Evolutionary conservation across 768 basidiomycete species (phyloP).

Genomic region (Chalciporus chontae): DNA sequence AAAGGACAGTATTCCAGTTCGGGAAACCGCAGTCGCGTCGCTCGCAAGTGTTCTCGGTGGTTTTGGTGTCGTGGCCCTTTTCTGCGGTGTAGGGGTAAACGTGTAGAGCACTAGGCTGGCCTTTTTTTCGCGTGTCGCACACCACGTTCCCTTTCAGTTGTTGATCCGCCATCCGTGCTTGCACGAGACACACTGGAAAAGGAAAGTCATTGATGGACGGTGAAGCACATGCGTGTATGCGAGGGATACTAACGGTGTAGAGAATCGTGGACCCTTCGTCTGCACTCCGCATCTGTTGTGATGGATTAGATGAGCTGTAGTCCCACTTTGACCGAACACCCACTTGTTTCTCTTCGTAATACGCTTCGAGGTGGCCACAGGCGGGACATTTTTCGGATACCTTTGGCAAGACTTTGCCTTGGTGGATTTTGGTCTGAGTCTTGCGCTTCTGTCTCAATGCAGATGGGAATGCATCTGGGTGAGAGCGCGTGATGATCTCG

Average conservation of each 20-base stretch:
- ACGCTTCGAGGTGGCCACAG: constrained; percentile 83
- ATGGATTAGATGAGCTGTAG: background rate
- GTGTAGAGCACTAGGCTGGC: constrained; percentile 22
- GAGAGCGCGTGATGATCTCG: constrained; percentile 84
- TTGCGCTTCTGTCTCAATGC: constrained; percentile 82
- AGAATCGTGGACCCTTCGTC: constrained; percentile 95
- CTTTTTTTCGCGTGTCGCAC: background rate
- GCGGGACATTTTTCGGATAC: constrained; percentile 85
- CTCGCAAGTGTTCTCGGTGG: constrained; percentile 79
- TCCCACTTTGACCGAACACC: constrained; percentile 11
- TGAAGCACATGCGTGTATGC: background rate
- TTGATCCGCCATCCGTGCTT: constrained; percentile 82
- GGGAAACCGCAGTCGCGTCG: constrained; percentile 67
- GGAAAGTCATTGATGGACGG: constrained; percentile 6
- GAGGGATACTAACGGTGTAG: constrained; percentile 70
- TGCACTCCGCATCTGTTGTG: constrained; percentile 70
- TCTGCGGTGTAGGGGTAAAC: constrained; percentile 38
- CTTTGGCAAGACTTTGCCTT: constrained; percentile 64
- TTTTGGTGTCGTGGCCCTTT: constrained; percentile 86
- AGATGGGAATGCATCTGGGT: constrained; percentile 93
- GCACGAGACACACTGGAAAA: constrained; percentile 64
- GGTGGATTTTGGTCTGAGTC: constrained; percentile 81
- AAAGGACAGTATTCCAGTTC: constrained; percentile 60
- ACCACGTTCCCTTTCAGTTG: constrained; percentile 41
- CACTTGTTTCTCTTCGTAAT: constrained; percentile 87